Conservation (phyloP, 257 asterid genomes). For the Haberlea rhodopensis region DNA sequence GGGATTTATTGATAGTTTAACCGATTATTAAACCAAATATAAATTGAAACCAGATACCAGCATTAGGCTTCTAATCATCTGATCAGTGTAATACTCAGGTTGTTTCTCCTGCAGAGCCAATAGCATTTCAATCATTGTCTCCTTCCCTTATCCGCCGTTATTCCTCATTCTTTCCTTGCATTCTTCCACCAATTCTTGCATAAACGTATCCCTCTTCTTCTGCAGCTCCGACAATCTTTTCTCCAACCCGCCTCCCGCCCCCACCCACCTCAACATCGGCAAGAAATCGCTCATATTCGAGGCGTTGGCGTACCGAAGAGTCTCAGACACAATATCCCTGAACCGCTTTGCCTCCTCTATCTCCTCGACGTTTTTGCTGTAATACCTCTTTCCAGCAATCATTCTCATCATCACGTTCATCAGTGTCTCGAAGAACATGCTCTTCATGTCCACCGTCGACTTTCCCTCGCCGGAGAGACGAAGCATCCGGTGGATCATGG, state of each 20-base stretch:
- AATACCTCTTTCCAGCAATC: conserved; percentile 56
- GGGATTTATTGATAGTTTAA: no score
- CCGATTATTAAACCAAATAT: no score
- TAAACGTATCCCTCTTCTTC: conserved; percentile 38
- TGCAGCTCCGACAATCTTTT: conserved; percentile 37
- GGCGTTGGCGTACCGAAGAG: conserved; percentile 26
- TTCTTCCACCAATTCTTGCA: conserved; percentile 49
- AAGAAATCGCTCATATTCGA: conserved; percentile 40
- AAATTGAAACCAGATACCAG: no score
- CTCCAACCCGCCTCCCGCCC: conserved; percentile 43
- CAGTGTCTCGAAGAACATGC: conserved; percentile 37
- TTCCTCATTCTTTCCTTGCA: conserved; percentile 31
- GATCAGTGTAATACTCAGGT: conserved; percentile 50
- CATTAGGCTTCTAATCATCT: conserved; percentile 42
- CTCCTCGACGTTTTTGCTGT: conserved; percentile 40
- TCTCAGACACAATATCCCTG: conserved; percentile 39
- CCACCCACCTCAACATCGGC: conserved; percentile 44
- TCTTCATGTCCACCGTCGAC: conserved; percentile 45
- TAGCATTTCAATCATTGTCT: conserved; percentile 45
- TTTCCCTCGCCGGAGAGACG: conserved; percentile 19
- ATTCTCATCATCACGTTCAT: conserved; percentile 51
- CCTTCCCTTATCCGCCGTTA: conserved; percentile 27
- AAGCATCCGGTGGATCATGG: conserved; percentile 33
- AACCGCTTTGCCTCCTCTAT: conserved; percentile 43
- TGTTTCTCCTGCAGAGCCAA: conserved; percentile 46